Conservation (phyloP, 2,329 filamentous ascomycete genomes). For the Aquanectria penicillioides region DNA sequence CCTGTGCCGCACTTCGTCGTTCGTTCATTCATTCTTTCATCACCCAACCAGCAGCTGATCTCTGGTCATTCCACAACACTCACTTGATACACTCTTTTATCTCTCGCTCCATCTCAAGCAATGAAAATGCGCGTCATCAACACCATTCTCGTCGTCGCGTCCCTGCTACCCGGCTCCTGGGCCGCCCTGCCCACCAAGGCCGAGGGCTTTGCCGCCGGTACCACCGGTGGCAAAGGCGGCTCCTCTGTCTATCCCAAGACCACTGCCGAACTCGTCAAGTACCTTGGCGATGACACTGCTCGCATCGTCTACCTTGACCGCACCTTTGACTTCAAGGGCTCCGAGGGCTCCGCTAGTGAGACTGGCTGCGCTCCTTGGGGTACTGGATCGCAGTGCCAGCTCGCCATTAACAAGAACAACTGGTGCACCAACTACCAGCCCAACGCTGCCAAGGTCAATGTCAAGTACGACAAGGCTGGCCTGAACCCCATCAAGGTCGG, state of each 20-base stretch:
- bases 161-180: not conserved
- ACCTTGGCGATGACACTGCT: slow-evolving; percentile 61
- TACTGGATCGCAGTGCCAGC: slow-evolving; percentile 61
- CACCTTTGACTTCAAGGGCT: slow-evolving; percentile 62
- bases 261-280: slow-evolving; percentile 64
- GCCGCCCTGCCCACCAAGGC: not conserved
- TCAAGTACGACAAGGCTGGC: slow-evolving; percentile 60
- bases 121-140: not conserved
- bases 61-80: not conserved
- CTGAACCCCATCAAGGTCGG: slow-evolving; percentile 58
- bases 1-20: not conserved
- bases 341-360: slow-evolving; percentile 60
- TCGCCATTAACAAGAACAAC: slow-evolving; percentile 66
- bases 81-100: not conserved
- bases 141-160: not conserved
- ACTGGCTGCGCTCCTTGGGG: slow-evolving; percentile 67
- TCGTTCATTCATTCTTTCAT: not conserved
- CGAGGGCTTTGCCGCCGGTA: not conserved
- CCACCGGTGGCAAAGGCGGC: not conserved
- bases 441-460: slow-evolving; percentile 55
- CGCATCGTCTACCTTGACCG: slow-evolving; percentile 67
- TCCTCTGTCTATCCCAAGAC: slow-evolving; percentile 59
- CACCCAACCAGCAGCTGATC: not conserved
- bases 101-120: not conserved
- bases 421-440: slow-evolving; percentile 68